Percentiles rank a stretch among this genome's conserved stretches.
Evolutionary conservation across 164 flowering plant species (phyloP).

Genomic region (Chimonanthus salicifolius): DNA sequence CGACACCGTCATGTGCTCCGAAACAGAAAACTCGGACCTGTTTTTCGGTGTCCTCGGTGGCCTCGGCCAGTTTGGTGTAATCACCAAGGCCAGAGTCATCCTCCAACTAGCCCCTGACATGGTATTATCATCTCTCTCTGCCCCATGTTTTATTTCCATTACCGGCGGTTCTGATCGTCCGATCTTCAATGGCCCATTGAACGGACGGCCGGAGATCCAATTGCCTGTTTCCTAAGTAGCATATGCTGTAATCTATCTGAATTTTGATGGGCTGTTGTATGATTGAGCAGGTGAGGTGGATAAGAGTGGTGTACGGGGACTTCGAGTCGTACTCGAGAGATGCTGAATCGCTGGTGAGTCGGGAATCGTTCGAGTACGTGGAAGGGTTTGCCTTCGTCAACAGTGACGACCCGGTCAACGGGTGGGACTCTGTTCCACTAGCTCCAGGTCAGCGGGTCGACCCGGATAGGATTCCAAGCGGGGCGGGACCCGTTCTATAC

Average conservation of each 20-base stretch:
- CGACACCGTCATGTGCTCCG: conserved; percentile 47
- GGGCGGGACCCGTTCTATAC: conserved; percentile 64
- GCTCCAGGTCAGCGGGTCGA: conserved; percentile 35
- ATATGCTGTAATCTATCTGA: too few species aligned
- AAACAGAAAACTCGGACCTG: conserved; percentile 43
- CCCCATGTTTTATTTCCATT: background rate
- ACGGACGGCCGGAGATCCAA: background rate
- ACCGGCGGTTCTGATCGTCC: background rate
- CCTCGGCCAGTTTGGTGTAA: conserved; percentile 86
- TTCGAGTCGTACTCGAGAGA: conserved; percentile 62
- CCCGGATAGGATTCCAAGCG: conserved; percentile 32
- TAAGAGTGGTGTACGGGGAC: conserved; percentile 69
- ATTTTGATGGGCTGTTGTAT: too few species aligned
- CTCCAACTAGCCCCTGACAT: conserved; percentile 65
- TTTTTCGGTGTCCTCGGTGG: conserved; percentile 75
- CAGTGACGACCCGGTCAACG: conserved; percentile 65
- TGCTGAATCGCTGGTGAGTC: conserved; percentile 60
- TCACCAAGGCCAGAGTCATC: conserved; percentile 64
- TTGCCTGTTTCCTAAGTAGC: background rate
- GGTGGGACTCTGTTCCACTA: conserved; percentile 63
- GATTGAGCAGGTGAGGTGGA: conserved; percentile 67
- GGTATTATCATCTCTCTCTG: conserved; percentile 29
- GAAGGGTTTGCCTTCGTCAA: conserved; percentile 83
- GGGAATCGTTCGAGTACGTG: conserved; percentile 67
- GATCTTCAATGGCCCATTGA: background rate